Base-by-base conservation (phyloP, 768 basidiomycete species). In the Amanita pseudoporphyria region DNA sequence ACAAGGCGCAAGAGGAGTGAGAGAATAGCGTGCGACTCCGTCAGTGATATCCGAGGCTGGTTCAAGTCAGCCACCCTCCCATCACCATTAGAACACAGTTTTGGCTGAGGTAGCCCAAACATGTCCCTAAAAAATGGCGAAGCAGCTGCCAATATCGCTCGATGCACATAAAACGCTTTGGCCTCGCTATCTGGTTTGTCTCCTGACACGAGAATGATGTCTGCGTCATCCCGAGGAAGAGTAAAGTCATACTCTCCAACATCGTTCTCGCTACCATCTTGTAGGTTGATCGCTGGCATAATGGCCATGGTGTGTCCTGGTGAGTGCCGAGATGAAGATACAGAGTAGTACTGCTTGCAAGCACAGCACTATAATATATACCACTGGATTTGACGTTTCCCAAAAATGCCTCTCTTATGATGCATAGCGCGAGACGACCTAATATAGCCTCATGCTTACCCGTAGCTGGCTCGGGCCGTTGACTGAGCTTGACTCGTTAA, bases 101-200 rank as follows among this genome's bases (percentile, higher is more conserved):
- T 43, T 22, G 40, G 63, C 54, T 84, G 82, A 4, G 84, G 82
- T 14, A 86, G 66, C 18, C 76, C 62, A 58, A 87, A 81, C 80
- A 86, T 78, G 49, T 81, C 75, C 45, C 63, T 60, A 63, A 87
- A 88, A 64, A 87, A 82, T 2, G 79, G 71, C 5, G 85, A 87
- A 1, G 81, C 79, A 4, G 71, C 67, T 9, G 76, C 65, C 42
- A 88, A 74, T 53, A 87, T 73, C 60, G 72, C 76, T 52, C 71
- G 70, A 63, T 84, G 84, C 28, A 79, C 75, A 36, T 67, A 72
- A 58, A 86, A 84, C 55, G 78, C 71, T 45, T 71, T 65, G 13
- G 63, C 52, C 48, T 68, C 66, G 4, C 59, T 54, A 12, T n/a
- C 10, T 12, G 31, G 26, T n/a, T 50, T 43, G 31, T 50, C 49